Evolutionary conservation across 345 rosid genomes (phyloP).

Genomic region (Diplotaxis tenuifolia): DNA sequence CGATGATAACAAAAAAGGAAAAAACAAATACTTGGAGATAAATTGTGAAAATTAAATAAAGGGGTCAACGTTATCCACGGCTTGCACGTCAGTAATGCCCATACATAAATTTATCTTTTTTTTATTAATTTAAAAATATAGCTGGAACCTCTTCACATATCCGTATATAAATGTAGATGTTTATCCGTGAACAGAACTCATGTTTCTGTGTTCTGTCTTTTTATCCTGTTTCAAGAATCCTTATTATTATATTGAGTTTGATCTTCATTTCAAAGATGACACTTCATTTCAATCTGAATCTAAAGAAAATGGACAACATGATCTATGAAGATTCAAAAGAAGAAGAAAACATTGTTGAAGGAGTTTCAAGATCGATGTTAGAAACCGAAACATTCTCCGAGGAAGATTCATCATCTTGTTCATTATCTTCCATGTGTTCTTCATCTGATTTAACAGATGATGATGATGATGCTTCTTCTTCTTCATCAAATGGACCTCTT

Average conservation of each 20-base stretch:
- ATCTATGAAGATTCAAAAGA: constrained; percentile 24
- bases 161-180: constrained; percentile 32
- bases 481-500: constrained; percentile 55
- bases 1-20: neutral
- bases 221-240: constrained; percentile 9
- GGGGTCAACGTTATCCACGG: constrained; percentile 44
- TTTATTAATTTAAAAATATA: neutral
- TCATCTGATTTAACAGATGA: constrained; percentile 59
- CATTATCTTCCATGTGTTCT: constrained; percentile 34
- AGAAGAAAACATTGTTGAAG: constrained; percentile 28
- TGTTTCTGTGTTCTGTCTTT: constrained; percentile 31
- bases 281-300: constrained; percentile 24
- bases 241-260: neutral
- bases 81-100: constrained; percentile 39
- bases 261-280: constrained; percentile 19
- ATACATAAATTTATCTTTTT: constrained; percentile 25
- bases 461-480: constrained; percentile 41
- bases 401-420: constrained; percentile 41
- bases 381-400: constrained; percentile 37
- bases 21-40: constrained; percentile 10
- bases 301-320: constrained; percentile 27
- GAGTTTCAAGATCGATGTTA: constrained; percentile 29
- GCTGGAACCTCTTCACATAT: constrained; percentile 27
- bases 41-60: constrained; percentile 15
- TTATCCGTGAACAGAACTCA: constrained; percentile 23